Base-by-base conservation (phyloP, 2,329 filamentous ascomycete species). In the Scedosporium dehoogii region DNA sequence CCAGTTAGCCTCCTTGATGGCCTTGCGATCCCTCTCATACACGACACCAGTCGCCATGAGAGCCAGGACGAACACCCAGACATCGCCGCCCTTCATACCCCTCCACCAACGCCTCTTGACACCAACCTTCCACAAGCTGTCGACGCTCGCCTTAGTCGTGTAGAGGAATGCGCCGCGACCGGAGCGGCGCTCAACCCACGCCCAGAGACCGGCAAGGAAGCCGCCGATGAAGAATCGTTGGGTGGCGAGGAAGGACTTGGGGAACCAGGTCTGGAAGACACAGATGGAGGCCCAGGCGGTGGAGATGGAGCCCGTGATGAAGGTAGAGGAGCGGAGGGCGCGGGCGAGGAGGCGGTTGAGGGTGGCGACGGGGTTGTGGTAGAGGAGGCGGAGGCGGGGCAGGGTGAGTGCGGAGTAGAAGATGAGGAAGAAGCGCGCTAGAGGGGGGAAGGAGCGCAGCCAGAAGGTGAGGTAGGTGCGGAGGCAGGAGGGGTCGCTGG, bases 91-190 rank as follows among this genome's bases (percentile, higher is more conserved):
- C 69, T 82, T 85, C 72, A 94, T 81, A 10, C 90, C 90, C 66
- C 83, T 85, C 91, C 93, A 96, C 85, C 91, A 91, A 1, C 91
- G 84, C 41, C 88, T 80, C 85, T 97, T 97, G 62, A 89, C 85
- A n/a, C 92, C 92, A 0, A 96, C 91, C 78, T 96, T 96, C 91
- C 92, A 97, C 56, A 92, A 74, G 44, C 85, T 90, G 72, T 96
- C 90, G 33, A 96, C 79, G 64, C 88, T 91, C n/a, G 87, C 77
- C 2, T 92, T 82, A 33, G 89, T 85, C 66, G 85, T 87, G 73
- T 94, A 94, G 64, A 97, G 69, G 73, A 96, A 96, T 62, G 90
- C 83, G 1, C 81, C 80, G 16, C 89, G 78, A 51, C 87, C 84
- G 64, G 81, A 77, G 59, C 79, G 78, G 55, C 87, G 79, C 70